A percentile compares a stretch with the other conserved stretches of the same genome.
These are phyloP conservation scores for Lupinus albus DNA, from an alignment of 306 rosid genomes.

Conservation along the genomic window DNA sequence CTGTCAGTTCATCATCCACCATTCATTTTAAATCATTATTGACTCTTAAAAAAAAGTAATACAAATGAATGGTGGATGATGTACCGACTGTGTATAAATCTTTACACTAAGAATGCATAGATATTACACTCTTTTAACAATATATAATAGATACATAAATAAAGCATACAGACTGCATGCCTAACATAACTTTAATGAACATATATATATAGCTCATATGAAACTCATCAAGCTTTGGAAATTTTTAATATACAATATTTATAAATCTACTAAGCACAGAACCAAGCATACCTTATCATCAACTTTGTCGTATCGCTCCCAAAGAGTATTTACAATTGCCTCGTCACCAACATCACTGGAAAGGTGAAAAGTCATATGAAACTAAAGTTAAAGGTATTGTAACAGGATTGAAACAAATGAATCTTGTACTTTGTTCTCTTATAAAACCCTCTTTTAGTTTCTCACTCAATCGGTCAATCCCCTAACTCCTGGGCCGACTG, in stretches of 20 bases:
- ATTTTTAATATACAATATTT: conserved; percentile 13
- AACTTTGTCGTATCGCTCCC: conserved; percentile 80
- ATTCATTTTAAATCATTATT: too few species aligned
- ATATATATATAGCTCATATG: conserved; percentile 20
- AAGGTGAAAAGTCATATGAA: conserved; percentile 37
- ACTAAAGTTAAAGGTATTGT: conserved; percentile 10
- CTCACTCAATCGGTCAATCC: conserved; percentile 17
- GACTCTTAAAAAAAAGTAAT: too few species aligned
- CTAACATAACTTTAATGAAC: conserved; percentile 1
- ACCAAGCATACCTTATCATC: conserved; percentile 74
- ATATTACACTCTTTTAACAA: too few species aligned
- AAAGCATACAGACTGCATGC: conserved; percentile 6
- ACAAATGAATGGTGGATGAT: too few species aligned
- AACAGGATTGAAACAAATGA: conserved; percentile 20
- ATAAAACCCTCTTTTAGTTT: conserved; percentile 6
- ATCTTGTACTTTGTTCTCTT: conserved; percentile 12
- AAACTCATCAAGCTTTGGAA: conserved; percentile 40
- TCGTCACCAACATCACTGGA: conserved; percentile 88
- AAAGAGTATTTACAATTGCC: conserved; percentile 80
- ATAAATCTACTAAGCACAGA: conserved; percentile 28
- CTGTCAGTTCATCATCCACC: too few species aligned
- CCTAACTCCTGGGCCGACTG: background rate
- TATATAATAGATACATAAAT: conserved; percentile 15
- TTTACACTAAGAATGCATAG: too few species aligned
- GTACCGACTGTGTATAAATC: too few species aligned